phyloP scores from a whole-genome alignment of 2,329 filamentous ascomycete species.

The Pseudocercospora macadamiae region DNA sequence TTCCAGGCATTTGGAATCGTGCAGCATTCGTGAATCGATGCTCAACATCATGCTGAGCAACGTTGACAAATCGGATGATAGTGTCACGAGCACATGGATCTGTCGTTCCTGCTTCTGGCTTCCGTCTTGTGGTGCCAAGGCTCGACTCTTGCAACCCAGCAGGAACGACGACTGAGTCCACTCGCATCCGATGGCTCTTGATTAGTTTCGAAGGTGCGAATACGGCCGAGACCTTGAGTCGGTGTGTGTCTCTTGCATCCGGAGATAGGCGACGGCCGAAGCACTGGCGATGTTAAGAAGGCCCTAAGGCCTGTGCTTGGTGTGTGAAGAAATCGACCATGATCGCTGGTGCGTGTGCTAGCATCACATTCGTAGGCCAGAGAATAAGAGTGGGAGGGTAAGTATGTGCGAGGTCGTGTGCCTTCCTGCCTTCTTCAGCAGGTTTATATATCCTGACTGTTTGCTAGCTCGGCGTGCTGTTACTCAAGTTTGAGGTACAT shows the following conservation, averaged over 20 bases:
- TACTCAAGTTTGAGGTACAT: neutral
- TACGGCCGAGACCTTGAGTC: too few relatives aligned
- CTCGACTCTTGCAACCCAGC: too few relatives aligned
- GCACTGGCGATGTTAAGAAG: neutral
- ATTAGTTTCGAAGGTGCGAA: too few relatives aligned
- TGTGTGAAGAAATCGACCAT: neutral
- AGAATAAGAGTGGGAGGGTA: neutral
- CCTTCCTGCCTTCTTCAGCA: slow-evolving; percentile 5
- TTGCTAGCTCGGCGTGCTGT: neutral
- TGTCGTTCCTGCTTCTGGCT: slow-evolving; percentile 1
- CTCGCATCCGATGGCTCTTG: too few relatives aligned
- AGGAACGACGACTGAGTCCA: too few relatives aligned
- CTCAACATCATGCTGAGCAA: slow-evolving; percentile 1
- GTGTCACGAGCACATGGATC: neutral
- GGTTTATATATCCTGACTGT: neutral
- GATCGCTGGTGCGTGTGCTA: neutral
- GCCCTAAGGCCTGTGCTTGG: neutral
- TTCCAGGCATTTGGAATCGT: neutral
- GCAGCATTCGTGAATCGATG: neutral
- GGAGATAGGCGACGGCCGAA: neutral
- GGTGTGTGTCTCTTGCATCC: too few relatives aligned
- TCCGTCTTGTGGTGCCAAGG: too few relatives aligned
- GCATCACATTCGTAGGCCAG: neutral
- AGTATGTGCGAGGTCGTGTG: slow-evolving; percentile 6
- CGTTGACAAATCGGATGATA: slow-evolving; percentile 1